A percentile compares a stretch with the other conserved stretches of the same genome.
These are phyloP conservation scores for Fusarium albidum DNA, from an alignment of 2,329 filamentous ascomycete species.

Conservation along the genomic window DNA sequence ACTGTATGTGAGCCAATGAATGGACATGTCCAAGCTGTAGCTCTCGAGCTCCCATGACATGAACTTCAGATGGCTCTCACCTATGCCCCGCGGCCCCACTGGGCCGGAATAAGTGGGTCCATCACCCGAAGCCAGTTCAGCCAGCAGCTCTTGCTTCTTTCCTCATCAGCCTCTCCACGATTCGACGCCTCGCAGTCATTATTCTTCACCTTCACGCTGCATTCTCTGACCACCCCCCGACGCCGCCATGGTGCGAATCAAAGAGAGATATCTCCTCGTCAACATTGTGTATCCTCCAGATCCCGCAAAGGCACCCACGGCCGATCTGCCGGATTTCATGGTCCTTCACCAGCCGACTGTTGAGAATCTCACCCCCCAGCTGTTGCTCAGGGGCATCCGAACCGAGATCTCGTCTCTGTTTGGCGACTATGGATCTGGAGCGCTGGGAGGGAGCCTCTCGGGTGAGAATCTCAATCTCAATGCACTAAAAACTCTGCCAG, in stretches of 20 bases:
- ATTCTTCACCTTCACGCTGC: background rate
- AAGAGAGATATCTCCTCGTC: constrained; percentile 94
- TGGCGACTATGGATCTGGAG: constrained; percentile 87
- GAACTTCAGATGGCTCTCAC: constrained; percentile 14
- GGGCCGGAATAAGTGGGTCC: constrained; percentile 31
- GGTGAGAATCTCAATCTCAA: constrained; percentile 55
- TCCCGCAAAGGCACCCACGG: constrained; percentile 43
- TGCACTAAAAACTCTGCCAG: background rate
- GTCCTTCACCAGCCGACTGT: constrained; percentile 82
- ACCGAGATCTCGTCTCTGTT: constrained; percentile 76
- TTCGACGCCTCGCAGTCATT: background rate
- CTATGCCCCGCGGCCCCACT: constrained; percentile 31
- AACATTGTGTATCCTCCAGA: constrained; percentile 86
- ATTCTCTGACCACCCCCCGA: background rate
- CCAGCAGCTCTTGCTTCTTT: constrained; percentile 13
- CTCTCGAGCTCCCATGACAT: constrained; percentile 8
- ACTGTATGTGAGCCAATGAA: background rate
- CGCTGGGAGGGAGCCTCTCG: constrained; percentile 69
- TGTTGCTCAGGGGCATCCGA: constrained; percentile 74
- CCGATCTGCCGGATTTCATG: constrained; percentile 66
- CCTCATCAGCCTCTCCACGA: too few species aligned
- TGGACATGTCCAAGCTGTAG: background rate
- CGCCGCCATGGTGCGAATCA: constrained; percentile 85
- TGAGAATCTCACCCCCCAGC: constrained; percentile 70
- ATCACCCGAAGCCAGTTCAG: constrained; percentile 22